A percentile compares a stretch with the other conserved stretches of the same genome.
Conservation (phyloP, 2,329 filamentous ascomycete species). For the Trichoderma polysporum region DNA sequence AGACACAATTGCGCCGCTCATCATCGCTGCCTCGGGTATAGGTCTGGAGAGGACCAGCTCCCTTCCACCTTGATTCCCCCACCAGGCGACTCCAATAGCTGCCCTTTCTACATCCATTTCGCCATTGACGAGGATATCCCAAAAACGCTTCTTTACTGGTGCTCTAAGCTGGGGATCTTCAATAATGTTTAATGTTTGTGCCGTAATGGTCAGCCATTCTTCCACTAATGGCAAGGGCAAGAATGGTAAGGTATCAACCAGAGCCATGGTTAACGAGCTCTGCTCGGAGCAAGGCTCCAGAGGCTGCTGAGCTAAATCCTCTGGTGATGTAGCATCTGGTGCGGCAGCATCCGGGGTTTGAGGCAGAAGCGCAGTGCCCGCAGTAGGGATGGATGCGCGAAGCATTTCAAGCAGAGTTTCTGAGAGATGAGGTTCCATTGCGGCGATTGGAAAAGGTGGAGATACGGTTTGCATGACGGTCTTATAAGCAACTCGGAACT, state of each 20-base stretch:
- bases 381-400: constrained; percentile 57
- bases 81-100: constrained; percentile 79
- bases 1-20: constrained; percentile 54
- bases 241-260: constrained; percentile 77
- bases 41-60: constrained; percentile 46
- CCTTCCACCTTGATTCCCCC: constrained; percentile 63
- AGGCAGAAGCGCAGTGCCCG: constrained; percentile 45
- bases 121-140: constrained; percentile 74
- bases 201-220: constrained; percentile 76
- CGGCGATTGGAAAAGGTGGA: constrained; percentile 73
- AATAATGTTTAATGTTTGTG: constrained; percentile 65
- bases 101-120: constrained; percentile 88
- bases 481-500: constrained; percentile 86
- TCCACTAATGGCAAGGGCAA: constrained; percentile 68
- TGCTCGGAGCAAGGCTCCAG: constrained; percentile 67
- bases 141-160: constrained; percentile 68
- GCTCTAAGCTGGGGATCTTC: constrained; percentile 61
- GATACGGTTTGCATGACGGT: constrained; percentile 79
- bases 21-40: constrained; percentile 38
- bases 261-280: constrained; percentile 70
- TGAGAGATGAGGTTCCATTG: constrained; percentile 72
- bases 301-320: constrained; percentile 27
- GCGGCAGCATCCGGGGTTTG: constrained; percentile 34
- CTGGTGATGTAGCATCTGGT: constrained; percentile 35
- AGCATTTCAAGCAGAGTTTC: constrained; percentile 79